These are phyloP conservation scores for Pelargonium australe DNA, from an alignment of 441 rosid species.

Conservation along the genomic window DNA sequence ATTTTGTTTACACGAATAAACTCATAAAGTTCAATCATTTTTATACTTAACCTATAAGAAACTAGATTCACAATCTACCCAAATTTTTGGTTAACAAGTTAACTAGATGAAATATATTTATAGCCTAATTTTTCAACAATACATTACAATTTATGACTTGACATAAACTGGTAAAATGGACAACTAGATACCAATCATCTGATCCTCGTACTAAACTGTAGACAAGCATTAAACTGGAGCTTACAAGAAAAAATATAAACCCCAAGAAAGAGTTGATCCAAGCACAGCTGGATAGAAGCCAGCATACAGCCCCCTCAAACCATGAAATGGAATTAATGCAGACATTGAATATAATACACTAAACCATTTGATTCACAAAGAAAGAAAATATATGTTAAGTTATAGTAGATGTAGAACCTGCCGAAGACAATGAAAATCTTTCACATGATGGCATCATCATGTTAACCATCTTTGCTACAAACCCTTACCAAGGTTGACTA, in stretches of 20 bases:
- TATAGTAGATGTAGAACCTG: too few species aligned
- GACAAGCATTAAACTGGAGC: constrained; percentile 21
- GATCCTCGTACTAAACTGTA: not conserved
- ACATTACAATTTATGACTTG: not conserved
- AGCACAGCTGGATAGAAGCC: constrained; percentile 84
- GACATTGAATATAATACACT: not conserved
- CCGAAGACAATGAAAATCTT: not conserved
- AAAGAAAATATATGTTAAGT: not conserved
- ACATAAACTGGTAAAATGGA: not conserved
- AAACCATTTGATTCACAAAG: not conserved
- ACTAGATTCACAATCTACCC: constrained; percentile 1
- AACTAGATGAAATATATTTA: not conserved
- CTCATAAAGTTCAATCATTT: not conserved
- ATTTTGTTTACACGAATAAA: not conserved
- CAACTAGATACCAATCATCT: not conserved
- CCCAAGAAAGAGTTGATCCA: constrained; percentile 83
- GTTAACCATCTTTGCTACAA: not conserved
- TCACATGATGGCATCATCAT: not conserved
- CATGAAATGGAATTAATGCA: constrained; percentile 31
- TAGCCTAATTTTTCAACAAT: not conserved
- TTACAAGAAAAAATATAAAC: constrained; percentile 86
- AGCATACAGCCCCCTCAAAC: constrained; percentile 81
- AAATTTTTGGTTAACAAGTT: not conserved
- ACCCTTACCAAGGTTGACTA: not conserved
- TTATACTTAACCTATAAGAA: not conserved